Percentiles rank a stretch among this genome's conserved stretches.
phyloP scores from a whole-genome alignment of 2,329 filamentous ascomycete species.

The Arthrinium puccinioides region DNA sequence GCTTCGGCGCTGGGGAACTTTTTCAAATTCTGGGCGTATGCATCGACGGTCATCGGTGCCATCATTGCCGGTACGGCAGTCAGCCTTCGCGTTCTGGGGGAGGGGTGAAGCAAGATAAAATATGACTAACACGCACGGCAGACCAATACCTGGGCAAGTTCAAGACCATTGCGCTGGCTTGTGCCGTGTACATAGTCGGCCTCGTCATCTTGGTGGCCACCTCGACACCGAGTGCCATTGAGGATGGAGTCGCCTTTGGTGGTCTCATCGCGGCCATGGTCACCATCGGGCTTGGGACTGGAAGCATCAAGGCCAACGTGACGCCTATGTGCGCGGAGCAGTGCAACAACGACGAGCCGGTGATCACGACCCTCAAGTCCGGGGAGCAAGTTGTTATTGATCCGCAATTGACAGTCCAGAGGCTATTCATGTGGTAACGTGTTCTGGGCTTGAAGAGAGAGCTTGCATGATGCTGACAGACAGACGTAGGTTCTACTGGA shows the following conservation, averaged over 20 bases:
- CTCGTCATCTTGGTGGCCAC: conserved; percentile 47
- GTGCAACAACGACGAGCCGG: conserved; percentile 45
- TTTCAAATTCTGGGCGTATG: conserved; percentile 33
- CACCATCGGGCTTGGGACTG: conserved; percentile 59
- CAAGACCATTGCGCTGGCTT: conserved; percentile 53
- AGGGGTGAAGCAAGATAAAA: conserved; percentile 57
- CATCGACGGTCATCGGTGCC: conserved; percentile 28
- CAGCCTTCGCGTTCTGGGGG: conserved; percentile 34
- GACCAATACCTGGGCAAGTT: conserved; percentile 53
- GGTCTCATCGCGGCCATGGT: conserved; percentile 50
- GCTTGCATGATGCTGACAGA: too few relatives aligned
- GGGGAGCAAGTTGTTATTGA: conserved; percentile 60
- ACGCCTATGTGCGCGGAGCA: conserved; percentile 57
- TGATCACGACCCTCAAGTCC: conserved; percentile 40
- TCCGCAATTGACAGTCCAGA: conserved; percentile 57
- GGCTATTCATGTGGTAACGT: conserved; percentile 63
- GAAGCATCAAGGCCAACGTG: conserved; percentile 63
- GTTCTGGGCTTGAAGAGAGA: too few relatives aligned
- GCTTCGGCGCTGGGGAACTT: conserved; percentile 56
- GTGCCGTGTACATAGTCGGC: conserved; percentile 49
- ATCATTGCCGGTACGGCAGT: conserved; percentile 34
- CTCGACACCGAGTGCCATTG: conserved; percentile 30
- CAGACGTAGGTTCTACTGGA: conserved; percentile 46
- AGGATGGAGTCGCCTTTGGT: conserved; percentile 33
- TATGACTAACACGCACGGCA: too few relatives aligned